Conservation (phyloP, 2,329 filamentous ascomycete genomes). For the Biscogniauxia mediterranea region DNA sequence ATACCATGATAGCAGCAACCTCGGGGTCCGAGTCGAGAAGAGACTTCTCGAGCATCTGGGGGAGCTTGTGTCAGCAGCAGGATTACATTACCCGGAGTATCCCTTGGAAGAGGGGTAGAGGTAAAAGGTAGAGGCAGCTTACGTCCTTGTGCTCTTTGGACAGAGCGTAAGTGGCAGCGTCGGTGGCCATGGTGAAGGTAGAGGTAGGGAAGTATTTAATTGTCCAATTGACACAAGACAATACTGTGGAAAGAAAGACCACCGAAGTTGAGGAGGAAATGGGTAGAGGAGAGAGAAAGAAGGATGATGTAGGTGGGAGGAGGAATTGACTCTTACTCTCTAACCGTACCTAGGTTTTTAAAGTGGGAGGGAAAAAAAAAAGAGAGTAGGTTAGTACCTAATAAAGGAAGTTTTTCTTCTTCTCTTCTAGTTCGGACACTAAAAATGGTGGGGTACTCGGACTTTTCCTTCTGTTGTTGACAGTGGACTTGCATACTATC, state of each 20-base stretch:
- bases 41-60: conserved; percentile 91
- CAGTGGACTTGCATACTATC: too few species aligned
- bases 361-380: neutral
- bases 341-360: too few species aligned
- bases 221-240: neutral
- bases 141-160: conserved; percentile 37
- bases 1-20: conserved; percentile 94
- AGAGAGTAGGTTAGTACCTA: neutral
- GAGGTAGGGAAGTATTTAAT: neutral
- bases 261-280: neutral
- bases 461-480: too few species aligned
- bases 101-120: neutral
- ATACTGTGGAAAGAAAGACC: neutral
- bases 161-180: conserved; percentile 33
- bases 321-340: too few species aligned
- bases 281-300: neutral
- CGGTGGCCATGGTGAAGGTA: conserved; percentile 30
- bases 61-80: conserved; percentile 32
- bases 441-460: neutral
- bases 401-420: neutral
- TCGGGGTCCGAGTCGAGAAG: conserved; percentile 89
- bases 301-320: too few species aligned
- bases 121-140: conserved; percentile 14
- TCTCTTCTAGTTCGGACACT: neutral
- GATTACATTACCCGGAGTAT: conserved; percentile 1